A percentile compares a stretch with the other conserved stretches of the same genome.
phyloP scores from a whole-genome alignment of 2,329 filamentous ascomycete genomes.

The Sordariomycetes sp. region DNA sequence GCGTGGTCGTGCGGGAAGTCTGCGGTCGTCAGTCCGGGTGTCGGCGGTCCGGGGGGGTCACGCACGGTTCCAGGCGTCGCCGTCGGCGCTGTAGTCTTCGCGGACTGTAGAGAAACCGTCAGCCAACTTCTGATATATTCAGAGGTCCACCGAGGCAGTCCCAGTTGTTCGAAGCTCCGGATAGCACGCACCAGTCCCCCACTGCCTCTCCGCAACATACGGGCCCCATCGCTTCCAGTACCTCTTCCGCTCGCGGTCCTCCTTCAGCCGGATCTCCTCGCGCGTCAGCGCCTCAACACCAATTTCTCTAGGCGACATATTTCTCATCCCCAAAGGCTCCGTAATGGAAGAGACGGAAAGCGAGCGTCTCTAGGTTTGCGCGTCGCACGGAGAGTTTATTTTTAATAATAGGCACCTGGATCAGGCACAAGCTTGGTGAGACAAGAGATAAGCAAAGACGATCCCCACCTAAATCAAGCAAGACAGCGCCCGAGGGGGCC shows the following conservation, averaged over 20 bases:
- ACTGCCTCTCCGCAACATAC: constrained; percentile 87
- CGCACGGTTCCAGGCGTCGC: constrained; percentile 92
- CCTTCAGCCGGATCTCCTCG: constrained; percentile 80
- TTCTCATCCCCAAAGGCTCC: background rate
- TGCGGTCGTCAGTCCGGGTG: constrained; percentile 18
- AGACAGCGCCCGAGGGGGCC: too few relatives aligned
- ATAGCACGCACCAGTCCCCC: constrained; percentile 64
- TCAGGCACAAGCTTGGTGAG: too few relatives aligned
- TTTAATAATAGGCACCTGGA: too few relatives aligned
- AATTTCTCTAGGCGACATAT: constrained; percentile 27
- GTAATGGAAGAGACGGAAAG: background rate
- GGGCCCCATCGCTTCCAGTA: constrained; percentile 99
- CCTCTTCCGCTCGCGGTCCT: constrained; percentile 69
- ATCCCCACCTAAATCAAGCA: too few relatives aligned
- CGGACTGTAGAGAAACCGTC: constrained; percentile 40
- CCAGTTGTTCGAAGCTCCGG: background rate
- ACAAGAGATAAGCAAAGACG: too few relatives aligned
- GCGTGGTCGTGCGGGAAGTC: constrained; percentile 93
- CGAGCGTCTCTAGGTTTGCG: background rate
- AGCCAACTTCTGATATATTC: background rate
- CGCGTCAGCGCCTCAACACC: constrained; percentile 75
- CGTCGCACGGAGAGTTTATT: background rate
- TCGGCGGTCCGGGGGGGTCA: background rate
- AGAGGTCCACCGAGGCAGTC: background rate
- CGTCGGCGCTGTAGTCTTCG: constrained; percentile 82